Base-by-base conservation (phyloP, 805 yeast genomes). In the Yarrowia bubula region DNA sequence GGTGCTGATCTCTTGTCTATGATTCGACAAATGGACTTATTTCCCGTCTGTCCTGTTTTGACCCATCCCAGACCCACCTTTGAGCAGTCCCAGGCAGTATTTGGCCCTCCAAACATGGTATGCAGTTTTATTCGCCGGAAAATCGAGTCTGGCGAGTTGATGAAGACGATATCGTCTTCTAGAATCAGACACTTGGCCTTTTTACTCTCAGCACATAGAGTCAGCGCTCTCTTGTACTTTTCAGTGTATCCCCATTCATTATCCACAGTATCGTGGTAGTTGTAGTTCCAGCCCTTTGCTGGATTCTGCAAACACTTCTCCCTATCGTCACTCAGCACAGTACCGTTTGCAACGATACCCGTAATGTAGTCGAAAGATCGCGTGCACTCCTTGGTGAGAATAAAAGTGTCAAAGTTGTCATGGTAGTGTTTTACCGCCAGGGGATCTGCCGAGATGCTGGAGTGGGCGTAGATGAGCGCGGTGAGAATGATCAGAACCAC, bases 51-150 rank as follows among this genome's bases (percentile, higher is more conserved):
- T 14, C 61, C 62, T 8, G 70, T 65, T 10, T 28, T 33, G n/a
- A 68, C 18, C 66, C 69, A 68, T 9, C 70, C 70, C 13, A 68
- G 41, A 4, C 70, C 70, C 11, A 38, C 33, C 31, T 68, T 68
- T 13, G 70, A 68, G 46, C 70, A 68, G 66, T 68, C 70, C 67
- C 68, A 68, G 4, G 67, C 58, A 8, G 65, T 28, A 14, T 41
- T 50, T 10, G 68, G 69, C n/a, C 68, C 68, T 14, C 66, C 64
- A 35, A 46, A 68, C 55, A 68, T 28, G 11, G 70, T 68, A 41
- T 66, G 50, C 47, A 33, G 15, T n/a, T 47, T 69, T 31, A 67
- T 46, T 18, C 67, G 22, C 9, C 18, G 15, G 32, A 57, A 43
- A n/a, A 66, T 66, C 15, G 33, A 37, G 11, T 31, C 13, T 1